Percentiles rank a stretch among this genome's conserved stretches.
These are phyloP conservation scores for Escovopsis sp. DNA, from an alignment of 2,329 filamentous ascomycete species.

Conservation along the genomic window DNA sequence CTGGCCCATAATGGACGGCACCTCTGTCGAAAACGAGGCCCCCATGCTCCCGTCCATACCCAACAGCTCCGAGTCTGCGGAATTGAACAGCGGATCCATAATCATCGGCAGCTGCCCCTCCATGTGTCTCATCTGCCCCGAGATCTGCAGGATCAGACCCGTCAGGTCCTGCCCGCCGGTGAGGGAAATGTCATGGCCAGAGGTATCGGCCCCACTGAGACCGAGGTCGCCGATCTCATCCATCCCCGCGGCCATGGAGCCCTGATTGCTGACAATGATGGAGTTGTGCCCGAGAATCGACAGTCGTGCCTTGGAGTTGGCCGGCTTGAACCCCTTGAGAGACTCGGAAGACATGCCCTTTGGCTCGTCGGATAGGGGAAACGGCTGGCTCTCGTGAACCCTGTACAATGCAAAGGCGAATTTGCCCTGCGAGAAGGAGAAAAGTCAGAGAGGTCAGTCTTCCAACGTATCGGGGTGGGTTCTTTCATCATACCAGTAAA, in stretches of 20 bases:
- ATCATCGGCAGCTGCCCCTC: background rate
- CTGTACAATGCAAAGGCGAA: background rate
- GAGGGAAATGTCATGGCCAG: background rate
- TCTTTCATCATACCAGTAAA: slow-evolving; percentile 2
- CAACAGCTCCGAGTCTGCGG: background rate
- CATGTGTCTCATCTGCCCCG: background rate
- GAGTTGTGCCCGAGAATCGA: slow-evolving; percentile 1
- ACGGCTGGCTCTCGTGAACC: background rate
- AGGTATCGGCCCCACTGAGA: background rate
- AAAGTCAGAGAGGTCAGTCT: background rate
- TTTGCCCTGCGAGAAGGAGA: background rate
- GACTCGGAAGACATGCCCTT: background rate
- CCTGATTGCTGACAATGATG: background rate
- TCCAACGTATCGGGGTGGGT: background rate
- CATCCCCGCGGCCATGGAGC: background rate
- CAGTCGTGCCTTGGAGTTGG: background rate
- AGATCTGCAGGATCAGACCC: background rate
- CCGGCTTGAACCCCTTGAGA: slow-evolving; percentile 1
- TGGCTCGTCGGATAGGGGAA: background rate
- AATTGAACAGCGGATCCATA: background rate
- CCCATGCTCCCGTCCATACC: background rate
- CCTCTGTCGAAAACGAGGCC: background rate
- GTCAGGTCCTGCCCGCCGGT: background rate
- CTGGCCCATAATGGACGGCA: background rate
- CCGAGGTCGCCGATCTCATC: slow-evolving; percentile 1